Percentiles rank a stretch among this genome's conserved stretches.
These are phyloP conservation scores for Centrapalus pauciflorus DNA, from an alignment of 129 eudicot genomes.

Conservation along the genomic window DNA sequence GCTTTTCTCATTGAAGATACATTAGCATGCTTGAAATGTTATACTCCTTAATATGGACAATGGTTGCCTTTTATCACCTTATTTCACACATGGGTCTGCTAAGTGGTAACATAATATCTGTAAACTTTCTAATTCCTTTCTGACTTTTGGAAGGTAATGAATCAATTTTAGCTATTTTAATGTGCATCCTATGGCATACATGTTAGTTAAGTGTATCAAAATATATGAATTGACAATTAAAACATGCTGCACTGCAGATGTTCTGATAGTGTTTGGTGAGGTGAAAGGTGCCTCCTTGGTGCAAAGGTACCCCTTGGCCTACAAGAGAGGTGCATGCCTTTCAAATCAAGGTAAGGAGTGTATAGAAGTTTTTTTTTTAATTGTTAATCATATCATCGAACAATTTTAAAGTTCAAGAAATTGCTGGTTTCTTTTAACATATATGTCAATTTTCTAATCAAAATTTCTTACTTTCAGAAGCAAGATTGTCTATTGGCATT, in stretches of 20 bases:
- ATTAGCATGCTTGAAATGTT: background rate
- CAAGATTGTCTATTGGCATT: background rate
- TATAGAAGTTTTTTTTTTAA: slow-evolving; percentile 1
- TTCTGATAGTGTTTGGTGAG: slow-evolving; percentile 24
- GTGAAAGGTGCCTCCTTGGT: slow-evolving; percentile 12
- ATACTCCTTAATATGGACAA: background rate
- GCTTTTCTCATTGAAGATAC: no score
- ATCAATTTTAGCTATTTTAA: background rate
- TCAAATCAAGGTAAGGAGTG: slow-evolving; percentile 10
- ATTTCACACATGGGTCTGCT: slow-evolving; percentile 2
- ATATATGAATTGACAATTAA: background rate
- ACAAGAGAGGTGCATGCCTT: slow-evolving; percentile 21
- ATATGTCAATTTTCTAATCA: background rate
- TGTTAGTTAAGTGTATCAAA: background rate
- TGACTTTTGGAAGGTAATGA: background rate
- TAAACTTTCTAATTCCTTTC: background rate
- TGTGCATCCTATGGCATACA: background rate
- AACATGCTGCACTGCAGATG: slow-evolving; percentile 9
- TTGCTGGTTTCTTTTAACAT: background rate
- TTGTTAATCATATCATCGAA: background rate
- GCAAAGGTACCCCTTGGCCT: slow-evolving; percentile 12
- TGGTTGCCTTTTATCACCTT: background rate
- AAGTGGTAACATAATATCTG: background rate
- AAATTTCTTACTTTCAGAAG: no score
- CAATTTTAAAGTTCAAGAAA: background rate